These are phyloP conservation scores for Paecilomyces dactylethromorphus DNA, from an alignment of 2,329 filamentous ascomycete species.

Conservation along the genomic window DNA sequence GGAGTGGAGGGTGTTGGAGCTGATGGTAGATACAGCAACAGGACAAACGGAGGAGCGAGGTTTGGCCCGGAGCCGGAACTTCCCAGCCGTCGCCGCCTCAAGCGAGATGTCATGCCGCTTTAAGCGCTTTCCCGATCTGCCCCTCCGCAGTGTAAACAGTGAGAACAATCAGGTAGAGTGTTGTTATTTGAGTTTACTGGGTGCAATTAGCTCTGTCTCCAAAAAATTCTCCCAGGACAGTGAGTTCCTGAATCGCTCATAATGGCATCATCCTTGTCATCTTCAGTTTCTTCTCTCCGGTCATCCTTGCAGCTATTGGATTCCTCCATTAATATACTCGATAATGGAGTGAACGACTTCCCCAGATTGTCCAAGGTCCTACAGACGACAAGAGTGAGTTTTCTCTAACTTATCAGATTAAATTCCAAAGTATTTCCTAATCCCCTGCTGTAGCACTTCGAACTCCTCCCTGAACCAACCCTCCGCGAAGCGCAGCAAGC, in stretches of 20 bases:
- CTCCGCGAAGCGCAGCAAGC: conserved; percentile 76
- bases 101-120: conserved; percentile 20
- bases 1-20: conserved; percentile 16
- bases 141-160: conserved; percentile 18
- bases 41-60: conserved; percentile 30
- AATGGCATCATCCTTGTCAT: conserved; percentile 46
- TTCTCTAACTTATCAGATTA: background rate
- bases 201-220: background rate
- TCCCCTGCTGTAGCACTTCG: conserved; percentile 65
- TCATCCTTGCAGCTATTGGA: conserved; percentile 57
- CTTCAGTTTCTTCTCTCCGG: conserved; percentile 55
- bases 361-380: conserved; percentile 57
- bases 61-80: conserved; percentile 23
- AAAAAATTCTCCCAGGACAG: background rate
- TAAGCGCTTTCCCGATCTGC: conserved; percentile 14
- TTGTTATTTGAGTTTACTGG: background rate
- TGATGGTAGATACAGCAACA: conserved; percentile 19
- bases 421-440: background rate
- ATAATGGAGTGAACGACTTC: conserved; percentile 57
- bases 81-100: conserved; percentile 20
- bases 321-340: conserved; percentile 57
- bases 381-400: conserved; percentile 53
- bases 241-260: background rate
- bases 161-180: conserved; percentile 2
- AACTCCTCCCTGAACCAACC: conserved; percentile 79